Base-by-base conservation (phyloP, 1,139 yeast species). In the Nadsonia starkeyi-henricii region DNA sequence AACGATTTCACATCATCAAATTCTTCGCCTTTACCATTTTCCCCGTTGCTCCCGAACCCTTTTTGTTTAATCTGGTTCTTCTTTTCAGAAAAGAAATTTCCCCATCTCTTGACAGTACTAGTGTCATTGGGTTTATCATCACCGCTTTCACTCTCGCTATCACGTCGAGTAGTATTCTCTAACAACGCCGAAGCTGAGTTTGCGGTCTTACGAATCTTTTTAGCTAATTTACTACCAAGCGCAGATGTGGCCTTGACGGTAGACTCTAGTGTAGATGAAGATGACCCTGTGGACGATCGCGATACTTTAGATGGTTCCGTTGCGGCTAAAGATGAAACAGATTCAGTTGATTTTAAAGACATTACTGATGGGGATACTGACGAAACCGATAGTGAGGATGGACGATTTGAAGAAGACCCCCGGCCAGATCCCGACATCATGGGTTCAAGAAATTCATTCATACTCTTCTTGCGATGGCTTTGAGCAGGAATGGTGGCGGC, bases 41-140 rank as follows among this genome's bases (percentile, higher is more conserved):
- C 20, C 17, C 9, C 26, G 20, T 17, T 41, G 26, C 21, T 23
- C 43, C 8, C 7, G 23, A 20, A 26, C 9, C 36, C 20, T 21
- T 21, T 20, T 43, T 26, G 33, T 26, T 26, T 47, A 8, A 46
- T 46, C 44, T 47, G 44, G 18, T 28, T 42, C 51, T 55, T 56
- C 20, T 59, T 62, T 48, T 59, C 60, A n/a, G 55, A 53, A 48
- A 59, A 60, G 62, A 62, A 60, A 7, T 52, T 51, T 26, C 63
- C 55, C 63, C 63, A 60, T 42, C 57, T 61, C 43, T 60, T 60
- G 26, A 60, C 58, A 5, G 62, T 50, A 2, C 61, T 62, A 9
- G 8, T 44, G 2, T 41, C 20, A 18, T 42, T 47, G 33, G 45
- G 41, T 17, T 36, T 46, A 17, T 36, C 36, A 26, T 45, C 44